Evolutionary conservation across 352 stramenopile genomes (phyloP).

Genomic region (Hyaloperonospora arabidopsidis): DNA sequence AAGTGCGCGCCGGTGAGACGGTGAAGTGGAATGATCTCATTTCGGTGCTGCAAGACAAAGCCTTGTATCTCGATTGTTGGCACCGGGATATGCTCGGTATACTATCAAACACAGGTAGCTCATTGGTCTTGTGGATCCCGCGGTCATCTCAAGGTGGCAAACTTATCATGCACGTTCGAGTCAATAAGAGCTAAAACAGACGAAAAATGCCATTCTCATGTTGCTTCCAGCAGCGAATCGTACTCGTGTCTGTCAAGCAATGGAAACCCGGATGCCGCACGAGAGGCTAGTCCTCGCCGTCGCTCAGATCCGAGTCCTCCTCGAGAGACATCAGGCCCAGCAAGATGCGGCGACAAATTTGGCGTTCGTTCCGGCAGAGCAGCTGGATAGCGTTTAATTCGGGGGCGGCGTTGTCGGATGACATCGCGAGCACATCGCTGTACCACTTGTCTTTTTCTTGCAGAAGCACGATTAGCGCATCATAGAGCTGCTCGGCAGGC

Average conservation of each 20-base stretch:
- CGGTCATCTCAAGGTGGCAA: conserved; percentile 25
- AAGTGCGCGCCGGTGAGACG: conserved; percentile 13
- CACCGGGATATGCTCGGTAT: conserved; percentile 28
- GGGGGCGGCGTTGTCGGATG: conserved; percentile 4
- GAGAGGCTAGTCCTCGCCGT: conserved; percentile 25
- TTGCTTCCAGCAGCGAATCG: not conserved
- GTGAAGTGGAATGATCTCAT: conserved; percentile 18
- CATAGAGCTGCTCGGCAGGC: conserved; percentile 53
- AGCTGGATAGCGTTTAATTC: conserved; percentile 20
- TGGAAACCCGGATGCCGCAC: not conserved
- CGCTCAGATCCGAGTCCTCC: conserved; percentile 40
- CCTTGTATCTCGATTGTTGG: conserved; percentile 53
- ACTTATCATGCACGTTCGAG: conserved; percentile 31
- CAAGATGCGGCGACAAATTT: conserved; percentile 54
- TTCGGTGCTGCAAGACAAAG: conserved; percentile 27
- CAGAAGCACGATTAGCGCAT: conserved; percentile 50
- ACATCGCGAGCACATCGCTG: conserved; percentile 35
- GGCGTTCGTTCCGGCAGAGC: conserved; percentile 41
- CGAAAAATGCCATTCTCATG: not conserved
- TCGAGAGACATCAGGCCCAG: conserved; percentile 54
- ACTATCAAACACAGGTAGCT: conserved; percentile 20
- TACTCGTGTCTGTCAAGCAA: not conserved
- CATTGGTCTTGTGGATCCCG: conserved; percentile 39
- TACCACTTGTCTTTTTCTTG: conserved; percentile 62
- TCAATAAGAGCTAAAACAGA: conserved; percentile 37